Percentiles rank a stretch among this genome's conserved stretches.
These are phyloP conservation scores for Dalbergia oliveri DNA, from an alignment of 306 rosid species.

Conservation along the genomic window DNA sequence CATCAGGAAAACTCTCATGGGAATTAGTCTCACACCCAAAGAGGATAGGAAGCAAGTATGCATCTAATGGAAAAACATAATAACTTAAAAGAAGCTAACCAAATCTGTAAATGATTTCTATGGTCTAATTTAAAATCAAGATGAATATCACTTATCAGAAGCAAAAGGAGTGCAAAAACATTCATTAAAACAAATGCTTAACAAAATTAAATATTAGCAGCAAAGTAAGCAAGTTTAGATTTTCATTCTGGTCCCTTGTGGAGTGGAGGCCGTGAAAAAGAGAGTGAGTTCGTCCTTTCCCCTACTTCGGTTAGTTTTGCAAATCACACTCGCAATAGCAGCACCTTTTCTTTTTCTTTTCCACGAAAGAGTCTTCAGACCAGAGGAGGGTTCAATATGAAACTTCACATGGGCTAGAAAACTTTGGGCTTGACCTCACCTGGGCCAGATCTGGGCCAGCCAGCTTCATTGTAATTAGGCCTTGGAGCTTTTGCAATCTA, in stretches of 20 bases:
- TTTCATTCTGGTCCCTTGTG: not conserved
- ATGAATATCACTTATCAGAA: not conserved
- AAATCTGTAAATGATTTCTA: not conserved
- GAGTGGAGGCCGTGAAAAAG: not conserved
- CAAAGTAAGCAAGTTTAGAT: not conserved
- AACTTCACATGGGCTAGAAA: not conserved
- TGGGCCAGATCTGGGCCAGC: no score
- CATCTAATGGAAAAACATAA: no score
- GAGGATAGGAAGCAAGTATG: not conserved
- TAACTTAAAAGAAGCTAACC: not conserved
- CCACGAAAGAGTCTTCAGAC: not conserved
- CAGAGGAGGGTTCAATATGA: not conserved
- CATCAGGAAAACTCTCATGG: no score
- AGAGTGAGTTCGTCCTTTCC: not conserved
- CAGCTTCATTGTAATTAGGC: no score
- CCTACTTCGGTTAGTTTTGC: not conserved
- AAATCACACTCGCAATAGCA: not conserved
- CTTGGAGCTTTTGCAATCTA: no score
- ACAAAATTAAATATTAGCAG: not conserved
- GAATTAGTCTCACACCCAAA: not conserved
- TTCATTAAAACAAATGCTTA: not conserved
- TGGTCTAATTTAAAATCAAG: not conserved
- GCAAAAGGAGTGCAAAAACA: not conserved
- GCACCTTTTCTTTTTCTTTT: no score
- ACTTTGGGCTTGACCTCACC: not conserved